Base-by-base conservation (phyloP, 495 filamentous ascomycete genomes). In the Tuber aestivum region DNA sequence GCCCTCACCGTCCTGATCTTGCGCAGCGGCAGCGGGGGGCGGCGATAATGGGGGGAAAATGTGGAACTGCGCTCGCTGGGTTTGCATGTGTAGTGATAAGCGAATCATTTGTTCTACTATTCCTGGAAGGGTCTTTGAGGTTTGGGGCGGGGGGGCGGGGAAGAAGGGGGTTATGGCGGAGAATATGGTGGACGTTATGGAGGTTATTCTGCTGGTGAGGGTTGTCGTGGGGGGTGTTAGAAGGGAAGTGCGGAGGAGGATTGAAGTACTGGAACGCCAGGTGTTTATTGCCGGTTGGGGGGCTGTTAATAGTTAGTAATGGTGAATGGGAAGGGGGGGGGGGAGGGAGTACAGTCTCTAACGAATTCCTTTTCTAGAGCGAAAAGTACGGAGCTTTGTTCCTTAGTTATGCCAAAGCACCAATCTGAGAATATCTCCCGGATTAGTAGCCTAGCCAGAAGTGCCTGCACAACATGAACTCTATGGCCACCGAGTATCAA, bases 61-160 rank as follows among this genome's bases (percentile, higher is more conserved):
- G 16, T 37, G 72, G 41, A 79, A 79, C n/a, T 72, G n/a, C 18
- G 78, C 78, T 18, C 78, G 76, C 50, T 79, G 78, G 3, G 72
- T 74, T 10, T 73, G 78, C 78, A 79, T 79, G 23, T 75, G 40
- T 41, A 71, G 74, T 61, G 71, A 76, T 32, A 79, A 69, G 5
- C 76, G 78, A 32, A 79, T 70, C 4, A 76, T 79, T 32, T 74
- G 61, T 14, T 79, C 78, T 12, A 79, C 78, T 37, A 79, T 79
- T 4, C 76, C 69, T 23, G 76, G 74, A 20, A 79, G 72, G 3
- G 72, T 72, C 37, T 79, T 79, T 41, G 78, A 76, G 32, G 76
- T 50, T 23, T 69, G 56, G 5, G 78, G 72, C 2, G 76, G 71
- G 20, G 73, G 78, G 0, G 69, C 21, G 14, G 77, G 78, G 16